phyloP scores from a whole-genome alignment of 768 basidiomycete species.

The Kwoniella heveanensis region DNA sequence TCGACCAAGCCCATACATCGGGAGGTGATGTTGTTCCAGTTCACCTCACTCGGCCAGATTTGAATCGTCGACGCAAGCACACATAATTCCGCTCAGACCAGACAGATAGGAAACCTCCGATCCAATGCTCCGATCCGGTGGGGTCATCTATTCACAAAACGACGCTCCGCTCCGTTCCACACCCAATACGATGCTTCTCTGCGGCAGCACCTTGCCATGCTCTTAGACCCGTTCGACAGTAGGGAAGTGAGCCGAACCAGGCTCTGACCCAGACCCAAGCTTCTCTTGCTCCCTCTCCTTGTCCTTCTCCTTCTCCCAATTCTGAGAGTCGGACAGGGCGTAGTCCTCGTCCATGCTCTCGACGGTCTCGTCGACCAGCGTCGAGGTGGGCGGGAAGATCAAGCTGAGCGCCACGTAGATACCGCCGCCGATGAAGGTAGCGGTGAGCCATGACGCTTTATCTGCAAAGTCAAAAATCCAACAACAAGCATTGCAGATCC shows the following conservation, averaged over 20 bases:
- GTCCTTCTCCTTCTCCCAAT: conserved; percentile 21
- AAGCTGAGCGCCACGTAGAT: conserved; percentile 56
- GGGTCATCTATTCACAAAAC: too few relatives aligned
- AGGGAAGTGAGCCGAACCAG: conserved; percentile 6
- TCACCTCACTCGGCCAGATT: too few relatives aligned
- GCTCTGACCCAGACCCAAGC: conserved; percentile 2
- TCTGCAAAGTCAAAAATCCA: conserved; percentile 14
- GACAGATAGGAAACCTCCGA: not conserved
- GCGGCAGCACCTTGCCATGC: too few relatives aligned
- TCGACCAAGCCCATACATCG: too few relatives aligned
- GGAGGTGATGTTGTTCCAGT: too few relatives aligned
- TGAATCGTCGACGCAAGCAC: too few relatives aligned
- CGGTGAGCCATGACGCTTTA: conserved; percentile 35
- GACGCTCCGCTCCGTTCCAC: too few relatives aligned
- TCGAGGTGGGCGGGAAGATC: conserved; percentile 58
- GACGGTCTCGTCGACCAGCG: conserved; percentile 54
- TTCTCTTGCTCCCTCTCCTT: conserved; percentile 15
- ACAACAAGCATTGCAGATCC: too few relatives aligned
- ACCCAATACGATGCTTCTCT: too few relatives aligned
- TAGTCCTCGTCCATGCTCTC: conserved; percentile 30
- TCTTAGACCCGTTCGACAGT: conserved; percentile 4
- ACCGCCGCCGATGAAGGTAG: conserved; percentile 55
- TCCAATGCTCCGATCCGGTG: too few relatives aligned
- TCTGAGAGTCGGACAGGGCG: conserved; percentile 12
- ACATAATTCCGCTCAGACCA: not conserved